Evolutionary conservation across 805 yeast species (phyloP), one percentile per base, ranked within the genome.

Genomic region (Maudiozyma serrabonitensis): DNA sequence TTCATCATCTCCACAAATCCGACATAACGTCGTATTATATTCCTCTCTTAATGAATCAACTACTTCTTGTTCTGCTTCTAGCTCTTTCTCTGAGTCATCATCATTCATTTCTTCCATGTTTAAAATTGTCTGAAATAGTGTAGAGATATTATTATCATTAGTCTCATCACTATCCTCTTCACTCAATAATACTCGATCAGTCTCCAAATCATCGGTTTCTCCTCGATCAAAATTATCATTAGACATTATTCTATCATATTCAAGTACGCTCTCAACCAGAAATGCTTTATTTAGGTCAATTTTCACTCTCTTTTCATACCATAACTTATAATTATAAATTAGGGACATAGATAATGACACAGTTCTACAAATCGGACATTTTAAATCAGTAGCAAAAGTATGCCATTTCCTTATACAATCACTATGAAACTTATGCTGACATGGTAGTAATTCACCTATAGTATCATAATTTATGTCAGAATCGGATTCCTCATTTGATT

Each of bases 381-480:
- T 55, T 23, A 58, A 43, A 44, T 59, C 57, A n/a, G 48, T 48
- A 3, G 63, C 54, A 41, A 52, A 54, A 8, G 48, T 40, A 47
- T 63, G 67, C 90, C 90, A 84, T 28, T 72, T 69, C 35, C 70
- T 55, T 37, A 83, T 72, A 56, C 90, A 84, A 15, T 66, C 56
- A 3, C 73, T 67, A 61, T 84, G 90, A 57, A 79, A 82, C 48
- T 56, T 58, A 60, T 82, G 87, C 35, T 65, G 62, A 59, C 87
- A 82, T 2, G 75, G 74, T 12, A 66, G 56, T n/a, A 71, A 54
- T 23, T 63, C 54, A 0, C 67, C 67, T 26, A 56, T 55, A 2
- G 45, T 43, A 39, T 54, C 56, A 56, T 61, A 35, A 54, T 50
- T 44, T 49, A 5, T 23, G 4, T 35, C 23, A n/a, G 32, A 18